phyloP scores from a whole-genome alignment of 345 rosid species.

The Ricinus communis region DNA sequence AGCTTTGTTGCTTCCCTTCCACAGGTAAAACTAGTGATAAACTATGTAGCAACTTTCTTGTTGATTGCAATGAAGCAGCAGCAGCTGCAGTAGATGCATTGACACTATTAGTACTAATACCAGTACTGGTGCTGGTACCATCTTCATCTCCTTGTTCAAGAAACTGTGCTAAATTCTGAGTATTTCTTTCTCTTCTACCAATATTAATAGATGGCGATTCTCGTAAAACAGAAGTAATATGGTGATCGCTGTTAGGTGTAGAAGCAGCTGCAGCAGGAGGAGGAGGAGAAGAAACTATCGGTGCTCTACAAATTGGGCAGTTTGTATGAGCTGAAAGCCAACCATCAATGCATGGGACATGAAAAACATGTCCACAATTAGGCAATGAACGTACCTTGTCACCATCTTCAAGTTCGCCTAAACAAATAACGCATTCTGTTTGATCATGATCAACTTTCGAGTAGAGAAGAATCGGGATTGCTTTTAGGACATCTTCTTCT shows the following conservation, averaged over 20 bases:
- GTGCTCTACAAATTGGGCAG: conserved; percentile 67
- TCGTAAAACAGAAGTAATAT: not conserved
- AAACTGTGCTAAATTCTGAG: not conserved
- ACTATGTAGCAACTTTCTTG: conserved; percentile 20
- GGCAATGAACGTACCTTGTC: conserved; percentile 63
- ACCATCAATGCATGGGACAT: conserved; percentile 60
- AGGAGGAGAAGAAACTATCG: conserved; percentile 7
- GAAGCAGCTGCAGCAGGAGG: no score
- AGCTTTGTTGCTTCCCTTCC: conserved; percentile 15
- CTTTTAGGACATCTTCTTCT: conserved; percentile 33
- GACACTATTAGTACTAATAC: not conserved
- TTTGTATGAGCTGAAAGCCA: conserved; percentile 62
- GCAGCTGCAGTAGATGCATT: conserved; percentile 5
- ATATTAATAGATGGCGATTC: not conserved
- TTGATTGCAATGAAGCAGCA: not conserved
- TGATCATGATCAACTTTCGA: conserved; percentile 21
- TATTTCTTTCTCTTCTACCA: not conserved
- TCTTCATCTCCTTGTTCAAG: conserved; percentile 11
- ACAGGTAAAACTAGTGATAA: conserved; percentile 18
- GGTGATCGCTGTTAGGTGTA: no score
- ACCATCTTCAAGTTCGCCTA: conserved; percentile 49
- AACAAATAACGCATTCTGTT: conserved; percentile 51
- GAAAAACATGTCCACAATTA: conserved; percentile 67
- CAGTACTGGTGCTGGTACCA: not conserved
- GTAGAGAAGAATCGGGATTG: conserved; percentile 41